Evolutionary conservation across 306 rosid species (phyloP).

Genomic region (Quillaja saponaria): DNA sequence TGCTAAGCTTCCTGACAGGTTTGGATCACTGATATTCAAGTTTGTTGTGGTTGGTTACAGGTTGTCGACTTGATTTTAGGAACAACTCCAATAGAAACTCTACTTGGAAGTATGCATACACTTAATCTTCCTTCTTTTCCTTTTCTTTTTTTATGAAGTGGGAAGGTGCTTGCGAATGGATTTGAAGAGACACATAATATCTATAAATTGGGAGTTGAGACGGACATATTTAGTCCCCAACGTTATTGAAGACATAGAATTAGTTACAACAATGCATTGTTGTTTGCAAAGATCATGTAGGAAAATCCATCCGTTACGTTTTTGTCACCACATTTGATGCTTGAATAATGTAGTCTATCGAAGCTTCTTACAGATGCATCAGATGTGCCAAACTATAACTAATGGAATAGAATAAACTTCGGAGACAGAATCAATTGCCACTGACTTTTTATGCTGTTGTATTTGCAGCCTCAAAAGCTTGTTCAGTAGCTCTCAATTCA

Average conservation of each 20-base stretch:
- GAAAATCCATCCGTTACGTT: not conserved
- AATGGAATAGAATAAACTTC: conserved; percentile 12
- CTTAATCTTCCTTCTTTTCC: no score
- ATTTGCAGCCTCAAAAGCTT: conserved; percentile 74
- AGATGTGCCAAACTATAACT: conserved; percentile 1
- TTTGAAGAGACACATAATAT: conserved; percentile 9
- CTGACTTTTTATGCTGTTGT: conserved; percentile 36
- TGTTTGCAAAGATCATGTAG: not conserved
- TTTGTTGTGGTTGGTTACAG: conserved; percentile 14
- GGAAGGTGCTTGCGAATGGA: not conserved
- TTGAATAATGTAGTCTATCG: not conserved
- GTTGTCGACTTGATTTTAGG: conserved; percentile 15
- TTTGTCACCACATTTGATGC: conserved; percentile 13
- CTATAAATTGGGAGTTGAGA: not conserved
- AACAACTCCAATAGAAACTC: conserved; percentile 11
- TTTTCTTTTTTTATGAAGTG: not conserved
- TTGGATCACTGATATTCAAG: conserved; percentile 36
- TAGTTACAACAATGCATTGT: conserved; percentile 4
- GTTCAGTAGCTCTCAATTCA: conserved; percentile 79
- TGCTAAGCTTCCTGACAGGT: conserved; percentile 77
- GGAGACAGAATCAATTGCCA: conserved; percentile 22
- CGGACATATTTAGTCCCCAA: not conserved
- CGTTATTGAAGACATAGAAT: conserved; percentile 16
- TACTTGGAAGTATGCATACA: conserved; percentile 12
- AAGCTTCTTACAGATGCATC: conserved; percentile 5